phyloP scores from a whole-genome alignment of 2,329 filamentous ascomycete species.

The Triangularia verruculosa region DNA sequence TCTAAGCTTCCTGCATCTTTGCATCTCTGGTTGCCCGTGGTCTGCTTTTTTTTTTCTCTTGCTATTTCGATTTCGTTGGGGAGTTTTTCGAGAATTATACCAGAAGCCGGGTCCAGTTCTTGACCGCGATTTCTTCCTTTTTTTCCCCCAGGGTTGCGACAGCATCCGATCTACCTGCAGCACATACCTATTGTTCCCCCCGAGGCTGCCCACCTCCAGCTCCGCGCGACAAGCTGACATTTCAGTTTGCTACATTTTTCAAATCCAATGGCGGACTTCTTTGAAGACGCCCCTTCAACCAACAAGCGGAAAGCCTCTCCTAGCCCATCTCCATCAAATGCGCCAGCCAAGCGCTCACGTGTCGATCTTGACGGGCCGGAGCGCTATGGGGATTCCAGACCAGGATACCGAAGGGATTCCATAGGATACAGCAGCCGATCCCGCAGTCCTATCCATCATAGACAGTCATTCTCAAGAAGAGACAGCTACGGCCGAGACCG shows the following conservation, averaged over 20 bases:
- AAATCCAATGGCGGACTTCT: constrained; percentile 5
- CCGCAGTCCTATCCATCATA: background rate
- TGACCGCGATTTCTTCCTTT: background rate
- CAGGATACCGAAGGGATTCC: background rate
- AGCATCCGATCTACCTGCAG: too few relatives aligned
- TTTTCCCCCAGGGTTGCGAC: too few relatives aligned
- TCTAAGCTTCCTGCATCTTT: background rate
- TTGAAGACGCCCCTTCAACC: background rate
- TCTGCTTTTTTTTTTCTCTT: background rate
- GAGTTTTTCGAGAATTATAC: background rate
- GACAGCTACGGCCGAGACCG: background rate
- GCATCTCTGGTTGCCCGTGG: background rate
- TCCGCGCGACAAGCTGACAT: background rate
- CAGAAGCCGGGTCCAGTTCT: background rate
- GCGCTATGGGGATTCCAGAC: background rate
- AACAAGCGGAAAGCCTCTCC: constrained; percentile 27
- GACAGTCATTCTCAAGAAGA: background rate
- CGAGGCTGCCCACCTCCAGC: too few relatives aligned
- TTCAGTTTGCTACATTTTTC: too few relatives aligned
- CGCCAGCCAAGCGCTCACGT: constrained; percentile 21
- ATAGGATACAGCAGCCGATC: background rate
- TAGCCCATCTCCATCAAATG: constrained; percentile 11
- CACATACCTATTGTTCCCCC: too few relatives aligned
- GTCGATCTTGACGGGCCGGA: constrained; percentile 1
- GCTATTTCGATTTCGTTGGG: background rate